Percentiles rank a stretch among this genome's conserved stretches.
Conservation (phyloP, 768 basidiomycete species). For the Pleurotus citrinopileatus region DNA sequence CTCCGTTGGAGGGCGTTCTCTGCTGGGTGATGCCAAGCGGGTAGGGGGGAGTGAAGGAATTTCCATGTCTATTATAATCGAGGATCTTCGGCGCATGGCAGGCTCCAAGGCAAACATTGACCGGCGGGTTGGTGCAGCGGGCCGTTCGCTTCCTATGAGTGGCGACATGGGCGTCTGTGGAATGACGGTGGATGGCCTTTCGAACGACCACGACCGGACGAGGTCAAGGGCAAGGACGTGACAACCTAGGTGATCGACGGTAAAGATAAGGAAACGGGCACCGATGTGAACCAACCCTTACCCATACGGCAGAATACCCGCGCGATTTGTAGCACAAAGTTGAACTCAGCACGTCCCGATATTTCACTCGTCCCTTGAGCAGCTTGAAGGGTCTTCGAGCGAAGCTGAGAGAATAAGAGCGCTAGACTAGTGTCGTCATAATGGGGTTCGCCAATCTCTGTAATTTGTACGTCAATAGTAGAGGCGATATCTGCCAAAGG, state of each 20-base stretch:
- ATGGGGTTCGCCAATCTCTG: slow-evolving; percentile 77
- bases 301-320: slow-evolving; percentile 95
- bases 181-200: slow-evolving; percentile 56
- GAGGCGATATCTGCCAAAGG: slow-evolving; percentile 73
- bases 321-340: slow-evolving; percentile 93
- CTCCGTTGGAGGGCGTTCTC: slow-evolving; percentile 17
- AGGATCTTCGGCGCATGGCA: slow-evolving; percentile 57
- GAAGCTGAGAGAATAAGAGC: slow-evolving; percentile 84
- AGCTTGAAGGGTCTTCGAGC: slow-evolving; percentile 88
- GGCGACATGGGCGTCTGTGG: slow-evolving; percentile 24
- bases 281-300: slow-evolving; percentile 30
- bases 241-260: slow-evolving; percentile 59
- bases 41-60: slow-evolving; percentile 60
- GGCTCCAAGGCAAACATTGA: slow-evolving; percentile 48
- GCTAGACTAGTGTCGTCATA: slow-evolving; percentile 95
- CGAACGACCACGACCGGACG: slow-evolving; percentile 89
- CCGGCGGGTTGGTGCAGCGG: slow-evolving; percentile 37
- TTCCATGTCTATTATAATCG: slow-evolving; percentile 90
- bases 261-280: neutral
- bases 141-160: slow-evolving; percentile 28
- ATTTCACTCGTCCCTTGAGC: slow-evolving; percentile 92
- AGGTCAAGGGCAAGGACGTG: slow-evolving; percentile 90
- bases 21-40: slow-evolving; percentile 48
- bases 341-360: slow-evolving; percentile 84
- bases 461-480: slow-evolving; percentile 49